A percentile compares a stretch with the other conserved stretches of the same genome.
phyloP scores from a whole-genome alignment of 2,329 filamentous ascomycete species.

The Sarocladiaceae sp. region DNA sequence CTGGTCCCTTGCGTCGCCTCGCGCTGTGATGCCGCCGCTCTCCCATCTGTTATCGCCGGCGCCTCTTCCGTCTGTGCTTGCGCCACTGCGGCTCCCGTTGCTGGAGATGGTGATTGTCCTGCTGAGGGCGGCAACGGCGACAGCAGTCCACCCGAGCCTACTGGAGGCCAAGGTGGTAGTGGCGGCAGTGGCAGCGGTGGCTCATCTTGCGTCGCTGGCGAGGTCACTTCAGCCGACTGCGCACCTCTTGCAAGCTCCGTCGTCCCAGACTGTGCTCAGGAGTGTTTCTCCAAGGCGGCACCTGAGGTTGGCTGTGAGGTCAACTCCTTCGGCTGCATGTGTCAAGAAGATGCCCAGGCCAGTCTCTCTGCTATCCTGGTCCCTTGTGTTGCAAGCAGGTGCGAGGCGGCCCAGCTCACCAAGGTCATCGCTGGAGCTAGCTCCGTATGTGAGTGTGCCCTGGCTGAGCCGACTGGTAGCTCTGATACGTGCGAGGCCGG shows the following conservation, averaged over 20 bases:
- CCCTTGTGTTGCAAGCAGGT: conserved; percentile 17
- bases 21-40: conserved; percentile 13
- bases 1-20: conserved; percentile 19
- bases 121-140: not conserved
- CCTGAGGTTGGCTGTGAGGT: conserved; percentile 17
- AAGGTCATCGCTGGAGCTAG: conserved; percentile 17
- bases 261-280: conserved; percentile 16
- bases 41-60: conserved; percentile 18
- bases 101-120: conserved; percentile 10
- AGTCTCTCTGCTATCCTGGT: conserved; percentile 17
- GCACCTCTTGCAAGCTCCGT: conserved; percentile 15
- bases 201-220: not conserved
- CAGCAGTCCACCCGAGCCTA: not conserved
- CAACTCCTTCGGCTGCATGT: conserved; percentile 18
- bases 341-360: conserved; percentile 14
- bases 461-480: not conserved
- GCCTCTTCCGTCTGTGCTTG: conserved; percentile 12
- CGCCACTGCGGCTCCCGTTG: conserved; percentile 9
- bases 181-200: not conserved
- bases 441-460: conserved; percentile 10
- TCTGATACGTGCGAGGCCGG: conserved; percentile 15
- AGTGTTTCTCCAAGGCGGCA: conserved; percentile 17
- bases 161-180: not conserved
- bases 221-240: conserved; percentile 12
- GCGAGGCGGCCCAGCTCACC: conserved; percentile 14